Evolutionary conservation across 306 rosid genomes (phyloP).

Genomic region (Cyclanthera cordifolia): DNA sequence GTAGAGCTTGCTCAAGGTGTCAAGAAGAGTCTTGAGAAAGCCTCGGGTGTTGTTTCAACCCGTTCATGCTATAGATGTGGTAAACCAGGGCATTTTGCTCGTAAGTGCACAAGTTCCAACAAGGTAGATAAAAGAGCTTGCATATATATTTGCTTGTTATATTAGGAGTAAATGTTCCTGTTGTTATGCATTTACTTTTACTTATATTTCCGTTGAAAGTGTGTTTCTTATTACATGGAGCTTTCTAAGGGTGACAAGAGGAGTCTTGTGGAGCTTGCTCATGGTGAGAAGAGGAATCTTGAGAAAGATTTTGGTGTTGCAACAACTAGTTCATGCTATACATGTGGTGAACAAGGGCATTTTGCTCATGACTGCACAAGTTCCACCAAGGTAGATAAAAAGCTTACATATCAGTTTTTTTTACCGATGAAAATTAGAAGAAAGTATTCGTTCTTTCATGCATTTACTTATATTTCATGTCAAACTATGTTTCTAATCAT

Average conservation of each 20-base stretch:
- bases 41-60: conserved; percentile 26
- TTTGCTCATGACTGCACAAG: conserved; percentile 71
- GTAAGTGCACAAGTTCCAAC: conserved; percentile 45
- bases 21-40: conserved; percentile 20
- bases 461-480: neutral
- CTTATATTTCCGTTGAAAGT: neutral
- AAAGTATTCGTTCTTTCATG: neutral
- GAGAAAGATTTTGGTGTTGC: conserved; percentile 36
- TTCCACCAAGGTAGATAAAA: conserved; percentile 32
- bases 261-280: conserved; percentile 18
- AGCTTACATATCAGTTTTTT: neutral
- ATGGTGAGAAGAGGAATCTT: conserved; percentile 36
- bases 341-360: conserved; percentile 82
- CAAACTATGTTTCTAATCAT: neutral
- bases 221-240: neutral
- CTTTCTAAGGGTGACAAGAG: conserved; percentile 25
- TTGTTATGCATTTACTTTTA: neutral
- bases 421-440: neutral
- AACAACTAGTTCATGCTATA: conserved; percentile 52
- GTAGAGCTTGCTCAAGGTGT: neutral
- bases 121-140: conserved; percentile 25
- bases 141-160: neutral
- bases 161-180: neutral
- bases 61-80: conserved; percentile 66
- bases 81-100: conserved; percentile 77